Evolutionary conservation across 2,329 filamentous ascomycete species (phyloP).

Genomic region (Talaromyces verruculosus): DNA sequence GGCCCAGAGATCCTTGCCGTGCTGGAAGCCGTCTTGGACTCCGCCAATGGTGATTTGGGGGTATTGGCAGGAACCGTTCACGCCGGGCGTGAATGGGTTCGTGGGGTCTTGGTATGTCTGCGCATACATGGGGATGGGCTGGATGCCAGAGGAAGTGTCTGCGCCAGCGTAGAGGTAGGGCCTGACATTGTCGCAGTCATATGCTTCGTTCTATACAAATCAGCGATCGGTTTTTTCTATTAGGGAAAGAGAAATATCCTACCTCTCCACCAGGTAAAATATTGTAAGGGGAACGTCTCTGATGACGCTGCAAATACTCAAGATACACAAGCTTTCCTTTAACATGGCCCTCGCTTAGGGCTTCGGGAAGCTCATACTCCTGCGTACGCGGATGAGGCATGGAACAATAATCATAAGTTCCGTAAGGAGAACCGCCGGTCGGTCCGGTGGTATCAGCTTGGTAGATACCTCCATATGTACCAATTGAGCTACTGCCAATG

Average conservation of each 20-base stretch:
- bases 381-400: constrained; percentile 41
- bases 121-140: constrained; percentile 36
- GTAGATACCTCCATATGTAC: constrained; percentile 41
- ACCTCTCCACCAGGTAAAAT: constrained; percentile 43
- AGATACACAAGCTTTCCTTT: constrained; percentile 38
- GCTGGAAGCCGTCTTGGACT: constrained; percentile 39
- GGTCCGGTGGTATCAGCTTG: constrained; percentile 28
- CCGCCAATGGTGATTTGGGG: constrained; percentile 43
- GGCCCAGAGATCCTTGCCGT: constrained; percentile 37
- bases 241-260: neutral
- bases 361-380: constrained; percentile 34
- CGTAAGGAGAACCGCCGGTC: constrained; percentile 26
- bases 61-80: constrained; percentile 41
- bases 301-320: constrained; percentile 43
- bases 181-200: constrained; percentile 39
- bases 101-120: constrained; percentile 38
- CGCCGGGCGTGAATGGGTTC: constrained; percentile 36
- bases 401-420: constrained; percentile 41
- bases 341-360: constrained; percentile 30
- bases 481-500: constrained; percentile 37
- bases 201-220: constrained; percentile 35
- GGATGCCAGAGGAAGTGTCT: constrained; percentile 22
- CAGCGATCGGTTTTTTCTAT: neutral
- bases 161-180: constrained; percentile 39
- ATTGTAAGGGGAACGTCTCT: constrained; percentile 42